phyloP scores from a whole-genome alignment of 148 eudicot species.

The Chenopodium suecicum region DNA sequence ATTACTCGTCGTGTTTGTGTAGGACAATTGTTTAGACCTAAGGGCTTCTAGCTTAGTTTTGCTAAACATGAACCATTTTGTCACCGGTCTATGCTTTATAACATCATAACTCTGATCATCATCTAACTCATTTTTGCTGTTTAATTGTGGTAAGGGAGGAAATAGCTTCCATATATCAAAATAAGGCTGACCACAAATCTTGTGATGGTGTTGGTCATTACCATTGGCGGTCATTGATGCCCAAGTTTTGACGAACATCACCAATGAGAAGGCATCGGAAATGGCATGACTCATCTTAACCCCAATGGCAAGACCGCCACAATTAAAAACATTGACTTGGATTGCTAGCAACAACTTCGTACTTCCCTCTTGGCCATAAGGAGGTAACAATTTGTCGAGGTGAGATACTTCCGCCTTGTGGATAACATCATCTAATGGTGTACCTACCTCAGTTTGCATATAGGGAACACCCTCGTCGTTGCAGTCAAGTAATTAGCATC shows the following conservation, averaged over 20 bases:
- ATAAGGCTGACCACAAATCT: neutral
- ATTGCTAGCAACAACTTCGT: constrained; percentile 15
- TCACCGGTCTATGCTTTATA: neutral
- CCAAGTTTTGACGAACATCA: constrained; percentile 33
- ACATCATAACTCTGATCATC: neutral
- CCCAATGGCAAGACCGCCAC: constrained; percentile 35
- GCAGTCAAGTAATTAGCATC: constrained; percentile 14
- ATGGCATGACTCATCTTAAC: constrained; percentile 29
- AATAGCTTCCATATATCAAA: constrained; percentile 14
- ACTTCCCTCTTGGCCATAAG: neutral
- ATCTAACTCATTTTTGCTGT: neutral
- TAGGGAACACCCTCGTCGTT: constrained; percentile 32
- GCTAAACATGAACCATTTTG: constrained; percentile 28
- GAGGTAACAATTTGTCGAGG: constrained; percentile 13
- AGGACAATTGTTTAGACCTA: neutral
- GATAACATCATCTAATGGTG: constrained; percentile 1
- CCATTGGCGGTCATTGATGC: constrained; percentile 24
- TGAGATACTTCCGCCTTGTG: neutral
- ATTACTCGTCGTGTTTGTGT: neutral
- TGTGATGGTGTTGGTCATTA: neutral
- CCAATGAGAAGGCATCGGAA: constrained; percentile 32
- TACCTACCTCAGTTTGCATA: constrained; percentile 3
- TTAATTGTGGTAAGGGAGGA: constrained; percentile 18
- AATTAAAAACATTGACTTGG: constrained; percentile 32
- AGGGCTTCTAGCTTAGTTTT: constrained; percentile 17